Evolutionary conservation across 139 green algal species (phyloP).

Genomic region (Ostreobium quekettii): DNA sequence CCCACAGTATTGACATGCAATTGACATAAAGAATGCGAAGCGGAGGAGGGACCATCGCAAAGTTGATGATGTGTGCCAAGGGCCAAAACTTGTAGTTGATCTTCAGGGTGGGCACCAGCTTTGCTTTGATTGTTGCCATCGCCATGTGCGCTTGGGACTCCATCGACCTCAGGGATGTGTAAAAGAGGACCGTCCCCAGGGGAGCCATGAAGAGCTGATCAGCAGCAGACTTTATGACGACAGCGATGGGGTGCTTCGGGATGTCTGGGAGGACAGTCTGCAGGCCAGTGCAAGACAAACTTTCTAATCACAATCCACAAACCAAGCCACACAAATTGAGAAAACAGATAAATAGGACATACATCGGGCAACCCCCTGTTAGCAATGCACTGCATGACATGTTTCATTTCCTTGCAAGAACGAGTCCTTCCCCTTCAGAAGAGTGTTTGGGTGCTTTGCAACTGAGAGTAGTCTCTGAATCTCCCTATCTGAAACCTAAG

Average conservation of each 20-base stretch:
- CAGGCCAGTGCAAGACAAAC: too few species aligned
- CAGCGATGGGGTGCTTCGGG: conserved; percentile 31
- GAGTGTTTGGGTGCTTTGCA: too few species aligned
- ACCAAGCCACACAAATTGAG: neutral
- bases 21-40: conserved; percentile 54
- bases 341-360: neutral
- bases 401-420: too few species aligned
- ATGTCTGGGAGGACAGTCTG: conserved; percentile 27
- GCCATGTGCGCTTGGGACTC: conserved; percentile 27
- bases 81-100: conserved; percentile 47
- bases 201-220: conserved; percentile 49
- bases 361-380: too few species aligned
- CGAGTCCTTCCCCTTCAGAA: too few species aligned
- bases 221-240: conserved; percentile 37
- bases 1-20: conserved; percentile 35
- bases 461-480: too few species aligned
- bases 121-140: conserved; percentile 22
- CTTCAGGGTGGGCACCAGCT: conserved; percentile 28
- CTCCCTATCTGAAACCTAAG: too few species aligned
- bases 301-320: too few species aligned
- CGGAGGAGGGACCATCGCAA: conserved; percentile 38
- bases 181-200: conserved; percentile 39
- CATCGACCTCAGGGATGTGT: conserved; percentile 29
- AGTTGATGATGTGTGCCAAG: conserved; percentile 50
- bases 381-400: too few species aligned